Evolutionary conservation across 345 rosid species (phyloP), one percentile per base, ranked within the genome.

Genomic region (Dipteronia dyeriana): DNA sequence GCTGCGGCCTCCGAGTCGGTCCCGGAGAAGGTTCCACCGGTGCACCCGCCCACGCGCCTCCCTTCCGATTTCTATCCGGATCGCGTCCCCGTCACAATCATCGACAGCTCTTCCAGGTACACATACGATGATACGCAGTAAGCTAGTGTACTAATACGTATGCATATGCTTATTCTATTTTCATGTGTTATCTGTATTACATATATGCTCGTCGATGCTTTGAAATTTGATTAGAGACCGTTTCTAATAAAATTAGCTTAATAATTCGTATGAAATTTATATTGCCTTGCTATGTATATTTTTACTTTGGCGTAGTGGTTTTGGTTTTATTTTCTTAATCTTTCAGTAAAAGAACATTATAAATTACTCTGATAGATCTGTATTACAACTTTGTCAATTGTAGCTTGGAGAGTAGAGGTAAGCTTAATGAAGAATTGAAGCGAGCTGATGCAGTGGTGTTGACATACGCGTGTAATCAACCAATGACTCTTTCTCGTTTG

Each of bases 21-120:
- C 79, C 92, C 94, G 0, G 94, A 91, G 57, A 86, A 82, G 70
- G 90, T 90, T 59, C 88, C 90, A 12, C 84, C 78, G 13, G 89
- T 89, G 34, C 94, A 89, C 13, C 87, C 89, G 41, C 94, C 94
- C 9, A 90, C 86, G 75, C 89, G 92, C 62, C 96, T 93, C 43
- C 97, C 98, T 17, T 83, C 91, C 34, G 90, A 91, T 78, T 83
- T 84, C 73, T 91, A 82, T 71, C 93, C 98, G 67, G 97, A 91
- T 85, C 84, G 70, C 68, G 82, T 93, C 56, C 94, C 98, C 45
- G 82, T 91, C 83, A 93, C 93, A 74, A 87, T 93, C 88, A 80
- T 93, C 78, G 98, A 93, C 68, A 91, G 93, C 85, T 90, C 96
- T 66, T 85, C 98, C 29, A 85, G 89, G 98, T 92, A 76, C 64